Evolutionary conservation across 2,329 filamentous ascomycete species (phyloP).

Genomic region (Apiospora pterosperma): DNA sequence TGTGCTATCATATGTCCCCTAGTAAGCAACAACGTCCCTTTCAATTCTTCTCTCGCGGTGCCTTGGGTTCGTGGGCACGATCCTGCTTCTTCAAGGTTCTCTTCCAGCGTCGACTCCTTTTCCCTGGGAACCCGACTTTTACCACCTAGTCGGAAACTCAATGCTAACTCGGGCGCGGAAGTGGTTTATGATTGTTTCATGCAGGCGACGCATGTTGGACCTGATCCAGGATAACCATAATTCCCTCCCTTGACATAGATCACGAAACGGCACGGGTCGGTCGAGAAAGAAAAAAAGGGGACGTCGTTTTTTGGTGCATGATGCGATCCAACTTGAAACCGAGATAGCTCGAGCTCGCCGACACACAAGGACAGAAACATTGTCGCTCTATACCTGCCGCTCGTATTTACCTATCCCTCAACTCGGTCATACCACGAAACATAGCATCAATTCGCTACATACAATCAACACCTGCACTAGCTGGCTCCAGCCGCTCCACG

Average conservation of each 20-base stretch:
- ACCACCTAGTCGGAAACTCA: background rate
- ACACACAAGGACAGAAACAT: slow-evolving; percentile 23
- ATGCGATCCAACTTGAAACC: slow-evolving; percentile 37
- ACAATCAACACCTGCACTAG: background rate
- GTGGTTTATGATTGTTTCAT: background rate
- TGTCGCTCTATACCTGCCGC: slow-evolving; percentile 15
- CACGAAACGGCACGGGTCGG: background rate
- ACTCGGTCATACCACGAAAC: background rate
- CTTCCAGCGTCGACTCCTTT: background rate
- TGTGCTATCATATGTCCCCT: background rate
- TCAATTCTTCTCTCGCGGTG: background rate
- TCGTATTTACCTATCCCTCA: background rate
- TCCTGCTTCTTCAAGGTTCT: background rate
- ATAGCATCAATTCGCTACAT: background rate
- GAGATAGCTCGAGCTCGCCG: slow-evolving; percentile 33
- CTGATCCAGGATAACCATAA: background rate
- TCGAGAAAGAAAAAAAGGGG: background rate
- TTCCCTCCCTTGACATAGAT: background rate
- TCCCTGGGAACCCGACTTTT: background rate
- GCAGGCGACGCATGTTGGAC: background rate
- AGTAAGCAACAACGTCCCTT: background rate
- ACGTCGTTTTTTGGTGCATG: slow-evolving; percentile 26
- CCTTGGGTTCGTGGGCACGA: background rate
- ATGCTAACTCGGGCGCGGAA: background rate
- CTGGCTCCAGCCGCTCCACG: background rate